Evolutionary conservation across 495 filamentous ascomycete genomes (phyloP), one percentile per base, ranked within the genome.

Genomic region (Haplographium delicatum): DNA sequence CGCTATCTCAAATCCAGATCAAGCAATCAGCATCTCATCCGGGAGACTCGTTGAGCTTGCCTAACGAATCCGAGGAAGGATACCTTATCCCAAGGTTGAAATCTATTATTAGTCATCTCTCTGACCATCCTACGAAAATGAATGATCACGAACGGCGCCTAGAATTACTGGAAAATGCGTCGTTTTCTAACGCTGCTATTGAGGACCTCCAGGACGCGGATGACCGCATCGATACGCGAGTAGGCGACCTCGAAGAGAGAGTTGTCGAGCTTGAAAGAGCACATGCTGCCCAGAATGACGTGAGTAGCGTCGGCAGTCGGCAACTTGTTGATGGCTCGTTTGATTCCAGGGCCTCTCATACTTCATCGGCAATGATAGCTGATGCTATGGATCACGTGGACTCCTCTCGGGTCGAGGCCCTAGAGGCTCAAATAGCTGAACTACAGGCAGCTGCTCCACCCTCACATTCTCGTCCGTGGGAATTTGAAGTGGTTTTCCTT

Each of bases 401-500:
- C 51, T 67, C 69, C 48, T 70, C 64, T 40, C 69, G 78, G 37
- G 58, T 86, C 10, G 73, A 79, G 56, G 64, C 61, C 26, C 61
- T 87, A 0, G 76, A 81, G 51, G 68, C 73, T 1, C 73, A 81
- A 35, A 61, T 87, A 23, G 66, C 62, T 50, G 67, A 74, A 50
- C 69, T 85, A 3, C 80, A 84, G 54, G 67, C 71, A 13, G 47
- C 68, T 5, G 71, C 76, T 9, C 59, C 76, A 22, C 81, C 83
- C 8, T 75, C 81, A 0, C 68, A 65, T 41, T 62, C 64, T 16
- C 68, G 73, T n/a, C 82, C 83, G 4, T 85, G 81, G 81, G 72
- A 83, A 54, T 61, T 87, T 20, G 82, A 87, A 57, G 80, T 87
- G 16, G 71, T 86, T 15, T 75, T 86, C 43, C 57, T 86, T n/a